Percentiles rank a stretch among this genome's conserved stretches.
phyloP scores from a whole-genome alignment of 2,329 filamentous ascomycete genomes.

The Neophaeococcomyces mojaviensis region DNA sequence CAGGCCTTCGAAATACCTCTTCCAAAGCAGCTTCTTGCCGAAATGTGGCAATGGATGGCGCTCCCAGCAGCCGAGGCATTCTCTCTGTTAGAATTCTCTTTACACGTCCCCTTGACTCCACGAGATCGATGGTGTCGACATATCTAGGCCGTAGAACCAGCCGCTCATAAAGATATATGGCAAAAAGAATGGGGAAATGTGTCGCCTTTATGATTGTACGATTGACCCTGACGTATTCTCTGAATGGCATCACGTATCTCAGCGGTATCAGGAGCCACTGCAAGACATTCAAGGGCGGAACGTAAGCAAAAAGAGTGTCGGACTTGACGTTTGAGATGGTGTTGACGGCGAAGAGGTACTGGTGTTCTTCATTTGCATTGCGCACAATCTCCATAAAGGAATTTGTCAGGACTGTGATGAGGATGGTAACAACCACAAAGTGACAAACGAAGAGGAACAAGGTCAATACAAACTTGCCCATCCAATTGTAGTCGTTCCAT shows the following conservation, averaged over 20 bases:
- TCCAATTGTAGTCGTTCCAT: slow-evolving; percentile 71
- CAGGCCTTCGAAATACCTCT: slow-evolving; percentile 75
- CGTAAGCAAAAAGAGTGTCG: slow-evolving; percentile 90
- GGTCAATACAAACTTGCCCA: slow-evolving; percentile 69
- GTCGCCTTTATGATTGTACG: slow-evolving; percentile 86
- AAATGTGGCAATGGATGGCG: slow-evolving; percentile 80
- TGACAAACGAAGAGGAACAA: slow-evolving; percentile 91
- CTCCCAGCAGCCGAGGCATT: slow-evolving; percentile 59
- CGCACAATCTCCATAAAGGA: slow-evolving; percentile 93
- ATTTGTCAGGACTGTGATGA: slow-evolving; percentile 93
- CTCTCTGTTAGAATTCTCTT: slow-evolving; percentile 50
- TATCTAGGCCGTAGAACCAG: slow-evolving; percentile 66
- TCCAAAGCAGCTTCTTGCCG: slow-evolving; percentile 86
- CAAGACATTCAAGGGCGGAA: slow-evolving; percentile 83
- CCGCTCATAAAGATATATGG: slow-evolving; percentile 81
- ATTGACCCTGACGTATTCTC: slow-evolving; percentile 76
- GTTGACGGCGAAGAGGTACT: slow-evolving; percentile 90
- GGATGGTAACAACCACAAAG: slow-evolving; percentile 86
- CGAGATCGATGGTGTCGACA: slow-evolving; percentile 75
- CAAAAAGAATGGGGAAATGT: slow-evolving; percentile 78
- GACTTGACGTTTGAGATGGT: slow-evolving; percentile 98
- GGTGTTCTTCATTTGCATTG: slow-evolving; percentile 87
- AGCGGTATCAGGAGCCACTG: slow-evolving; percentile 83
- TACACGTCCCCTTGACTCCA: slow-evolving; percentile 59
- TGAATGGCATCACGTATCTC: slow-evolving; percentile 71